Conservation (phyloP, 805 yeast species). For the Sungouiozyma ichnusensis region DNA sequence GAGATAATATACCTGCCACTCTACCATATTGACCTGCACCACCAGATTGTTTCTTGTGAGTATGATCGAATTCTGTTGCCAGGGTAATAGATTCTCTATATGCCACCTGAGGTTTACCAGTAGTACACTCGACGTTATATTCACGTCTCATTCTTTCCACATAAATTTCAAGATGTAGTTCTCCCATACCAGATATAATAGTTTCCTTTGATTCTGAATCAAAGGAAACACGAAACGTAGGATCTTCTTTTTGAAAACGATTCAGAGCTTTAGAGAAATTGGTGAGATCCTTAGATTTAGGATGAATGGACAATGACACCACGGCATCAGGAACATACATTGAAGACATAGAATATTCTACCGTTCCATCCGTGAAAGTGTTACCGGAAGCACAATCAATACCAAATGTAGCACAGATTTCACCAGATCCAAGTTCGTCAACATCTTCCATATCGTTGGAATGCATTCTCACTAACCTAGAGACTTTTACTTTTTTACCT, state of each 20-base stretch:
- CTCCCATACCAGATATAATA: conserved; percentile 93
- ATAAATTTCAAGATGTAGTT: conserved; percentile 90
- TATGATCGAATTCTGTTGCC: conserved; percentile 73
- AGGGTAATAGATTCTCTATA: conserved; percentile 85
- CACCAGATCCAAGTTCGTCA: conserved; percentile 92
- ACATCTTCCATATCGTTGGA: conserved; percentile 98
- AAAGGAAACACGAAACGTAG: conserved; percentile 87
- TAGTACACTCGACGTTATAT: conserved; percentile 86
- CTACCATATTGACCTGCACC: conserved; percentile 99
- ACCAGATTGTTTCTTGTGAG: conserved; percentile 97
- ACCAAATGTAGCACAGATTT: conserved; percentile 98
- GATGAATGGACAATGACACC: conserved; percentile 81
- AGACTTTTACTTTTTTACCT: conserved; percentile 86
- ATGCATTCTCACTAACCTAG: conserved; percentile 96
- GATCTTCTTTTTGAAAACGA: conserved; percentile 97
- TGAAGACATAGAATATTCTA: conserved; percentile 83
- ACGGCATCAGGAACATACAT: conserved; percentile 99
- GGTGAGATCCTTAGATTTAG: conserved; percentile 69
- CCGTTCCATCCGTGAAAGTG: conserved; percentile 80
- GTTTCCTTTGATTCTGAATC: conserved; percentile 91
- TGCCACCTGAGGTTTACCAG: conserved; percentile 97
- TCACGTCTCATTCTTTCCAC: conserved; percentile 98
- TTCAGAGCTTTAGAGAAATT: conserved; percentile 95
- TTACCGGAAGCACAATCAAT: conserved; percentile 98
- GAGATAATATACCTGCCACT: conserved; percentile 74